phyloP scores from a whole-genome alignment of 495 filamentous ascomycete genomes.

The Lasiosphaeriaceae sp. region DNA sequence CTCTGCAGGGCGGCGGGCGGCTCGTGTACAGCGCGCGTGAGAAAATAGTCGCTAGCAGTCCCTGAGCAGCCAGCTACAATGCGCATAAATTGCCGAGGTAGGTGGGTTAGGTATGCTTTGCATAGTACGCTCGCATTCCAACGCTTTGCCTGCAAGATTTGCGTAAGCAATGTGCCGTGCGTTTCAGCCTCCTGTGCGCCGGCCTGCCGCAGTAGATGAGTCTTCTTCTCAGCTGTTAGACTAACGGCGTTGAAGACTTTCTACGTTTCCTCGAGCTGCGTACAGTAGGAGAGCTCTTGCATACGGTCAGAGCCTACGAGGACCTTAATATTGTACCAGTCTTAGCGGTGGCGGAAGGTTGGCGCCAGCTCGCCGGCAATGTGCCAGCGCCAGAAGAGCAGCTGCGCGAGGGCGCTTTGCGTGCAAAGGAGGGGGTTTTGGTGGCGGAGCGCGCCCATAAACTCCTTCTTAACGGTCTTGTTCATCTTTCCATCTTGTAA shows the following conservation, averaged over 20 bases:
- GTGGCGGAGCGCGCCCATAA: slow-evolving; percentile 4
- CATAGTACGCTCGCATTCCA: slow-evolving; percentile 2
- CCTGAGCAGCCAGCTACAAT: slow-evolving; percentile 1
- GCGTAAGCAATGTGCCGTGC: slow-evolving; percentile 2
- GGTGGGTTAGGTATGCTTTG: slow-evolving; percentile 2
- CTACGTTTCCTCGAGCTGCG: slow-evolving; percentile 2
- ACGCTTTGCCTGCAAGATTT: slow-evolving; percentile 2
- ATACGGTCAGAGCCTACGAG: not conserved
- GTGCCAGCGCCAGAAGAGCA: slow-evolving; percentile 4
- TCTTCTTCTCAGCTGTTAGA: slow-evolving; percentile 2
- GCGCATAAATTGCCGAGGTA: slow-evolving; percentile 1
- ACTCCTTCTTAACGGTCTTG: slow-evolving; percentile 2
- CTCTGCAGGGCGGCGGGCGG: not conserved
- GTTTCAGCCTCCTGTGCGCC: slow-evolving; percentile 2
- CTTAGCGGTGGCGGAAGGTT: slow-evolving; percentile 1
- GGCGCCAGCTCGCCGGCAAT: slow-evolving; percentile 1
- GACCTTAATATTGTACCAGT: slow-evolving; percentile 3
- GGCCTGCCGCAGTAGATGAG: not conserved
- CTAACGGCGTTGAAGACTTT: not conserved
- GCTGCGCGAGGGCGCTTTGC: not conserved
- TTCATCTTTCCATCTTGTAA: slow-evolving; percentile 1
- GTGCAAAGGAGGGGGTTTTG: slow-evolving; percentile 1
- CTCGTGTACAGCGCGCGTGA: slow-evolving; percentile 1
- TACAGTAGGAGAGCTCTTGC: slow-evolving; percentile 5
- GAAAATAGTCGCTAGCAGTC: slow-evolving; percentile 2